Conservation (phyloP, 202 grass and related monocot genomes). For the Zoysia matrella region DNA sequence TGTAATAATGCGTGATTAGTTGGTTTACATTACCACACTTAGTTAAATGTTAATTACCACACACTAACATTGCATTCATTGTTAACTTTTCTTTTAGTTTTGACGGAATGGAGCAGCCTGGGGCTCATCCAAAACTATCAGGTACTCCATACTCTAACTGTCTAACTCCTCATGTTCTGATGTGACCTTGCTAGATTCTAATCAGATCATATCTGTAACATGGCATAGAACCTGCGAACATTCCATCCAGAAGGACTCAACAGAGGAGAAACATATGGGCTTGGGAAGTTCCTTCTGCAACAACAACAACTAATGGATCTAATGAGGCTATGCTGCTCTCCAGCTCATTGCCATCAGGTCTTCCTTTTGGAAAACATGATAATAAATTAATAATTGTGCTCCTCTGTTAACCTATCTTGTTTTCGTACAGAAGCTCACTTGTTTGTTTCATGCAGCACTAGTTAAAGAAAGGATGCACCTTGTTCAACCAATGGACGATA, state of each 20-base stretch:
- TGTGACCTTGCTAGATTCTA: slow-evolving; percentile 14
- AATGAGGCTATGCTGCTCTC: slow-evolving; percentile 52
- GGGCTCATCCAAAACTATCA: slow-evolving; percentile 32
- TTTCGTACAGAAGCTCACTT: neutral
- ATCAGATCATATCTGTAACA: slow-evolving; percentile 2
- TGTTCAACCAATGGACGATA: slow-evolving; percentile 35
- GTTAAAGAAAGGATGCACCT: slow-evolving; percentile 1
- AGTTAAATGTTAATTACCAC: neutral
- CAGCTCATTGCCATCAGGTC: slow-evolving; percentile 48
- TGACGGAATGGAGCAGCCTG: slow-evolving; percentile 36
- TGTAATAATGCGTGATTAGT: too few relatives aligned
- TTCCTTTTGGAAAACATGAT: slow-evolving; percentile 43
- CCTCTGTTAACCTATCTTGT: slow-evolving; percentile 9
- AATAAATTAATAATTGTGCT: neutral
- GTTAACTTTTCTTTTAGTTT: neutral
- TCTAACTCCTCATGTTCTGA: neutral
- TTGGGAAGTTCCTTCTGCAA: slow-evolving; percentile 48
- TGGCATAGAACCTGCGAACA: slow-evolving; percentile 36
- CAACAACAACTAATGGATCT: slow-evolving; percentile 29
- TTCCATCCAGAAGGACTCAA: slow-evolving; percentile 28
- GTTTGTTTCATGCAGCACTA: slow-evolving; percentile 17
- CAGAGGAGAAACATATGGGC: slow-evolving; percentile 33
- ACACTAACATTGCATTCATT: neutral
- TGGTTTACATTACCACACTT: neutral
- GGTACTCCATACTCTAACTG: neutral